Conservation (phyloP, 2,329 filamentous ascomycete genomes). For the Lachnellula willkommii region DNA sequence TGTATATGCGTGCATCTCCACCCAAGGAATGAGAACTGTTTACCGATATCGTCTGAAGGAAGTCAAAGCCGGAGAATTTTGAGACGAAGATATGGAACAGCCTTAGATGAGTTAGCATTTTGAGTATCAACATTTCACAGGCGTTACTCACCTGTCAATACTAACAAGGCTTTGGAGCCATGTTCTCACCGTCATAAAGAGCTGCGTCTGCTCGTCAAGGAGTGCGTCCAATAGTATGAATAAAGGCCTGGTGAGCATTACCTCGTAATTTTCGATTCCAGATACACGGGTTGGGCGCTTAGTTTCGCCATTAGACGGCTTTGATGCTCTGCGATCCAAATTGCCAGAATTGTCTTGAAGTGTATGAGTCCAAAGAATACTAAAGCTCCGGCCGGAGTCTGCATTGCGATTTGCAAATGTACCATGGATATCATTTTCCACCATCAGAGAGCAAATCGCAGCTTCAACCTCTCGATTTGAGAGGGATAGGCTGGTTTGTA, state of each 20-base stretch:
- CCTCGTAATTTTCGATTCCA: constrained; percentile 59
- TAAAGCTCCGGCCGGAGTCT: constrained; percentile 64
- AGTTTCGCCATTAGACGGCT: constrained; percentile 36
- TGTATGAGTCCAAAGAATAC: constrained; percentile 77
- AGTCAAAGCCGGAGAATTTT: constrained; percentile 52
- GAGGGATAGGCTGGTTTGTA: constrained; percentile 67
- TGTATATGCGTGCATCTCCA: constrained; percentile 34
- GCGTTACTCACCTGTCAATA: constrained; percentile 51
- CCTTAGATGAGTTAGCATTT: constrained; percentile 35
- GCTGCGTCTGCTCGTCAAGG: constrained; percentile 63
- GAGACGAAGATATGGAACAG: constrained; percentile 56
- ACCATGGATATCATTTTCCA: constrained; percentile 46
- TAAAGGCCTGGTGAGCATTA: constrained; percentile 74
- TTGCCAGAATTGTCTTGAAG: constrained; percentile 49
- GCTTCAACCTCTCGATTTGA: constrained; percentile 73
- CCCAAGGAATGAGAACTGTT: constrained; percentile 17
- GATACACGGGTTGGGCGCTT: constrained; percentile 40
- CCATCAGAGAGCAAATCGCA: constrained; percentile 64
- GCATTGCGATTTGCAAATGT: constrained; percentile 45
- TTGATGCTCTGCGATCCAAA: constrained; percentile 45
- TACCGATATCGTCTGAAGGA: constrained; percentile 37
- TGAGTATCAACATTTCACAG: background rate
- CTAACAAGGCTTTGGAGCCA: constrained; percentile 70
- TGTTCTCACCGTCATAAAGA: constrained; percentile 69
- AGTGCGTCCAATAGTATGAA: constrained; percentile 78